phyloP scores from a whole-genome alignment of 331 rosid genomes.

The Spiraea crenata region DNA sequence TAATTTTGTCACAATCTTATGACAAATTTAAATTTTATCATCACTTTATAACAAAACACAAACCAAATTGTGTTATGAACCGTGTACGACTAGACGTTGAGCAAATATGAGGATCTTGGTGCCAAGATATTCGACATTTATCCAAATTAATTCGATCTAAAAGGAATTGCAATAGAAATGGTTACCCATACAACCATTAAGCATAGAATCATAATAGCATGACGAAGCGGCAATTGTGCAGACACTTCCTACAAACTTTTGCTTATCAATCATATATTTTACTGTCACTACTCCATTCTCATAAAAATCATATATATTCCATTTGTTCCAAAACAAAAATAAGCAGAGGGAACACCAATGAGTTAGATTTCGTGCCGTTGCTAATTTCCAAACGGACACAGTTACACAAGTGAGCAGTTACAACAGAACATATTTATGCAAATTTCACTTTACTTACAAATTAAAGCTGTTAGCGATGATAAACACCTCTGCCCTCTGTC shows the following conservation, averaged over 20 bases:
- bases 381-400: constrained; percentile 13
- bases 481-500: constrained; percentile 44
- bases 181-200: too few relatives aligned
- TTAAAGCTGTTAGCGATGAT: constrained; percentile 63
- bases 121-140: too few relatives aligned
- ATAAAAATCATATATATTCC: neutral
- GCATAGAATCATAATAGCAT: neutral
- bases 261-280: neutral
- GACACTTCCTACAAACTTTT: neutral
- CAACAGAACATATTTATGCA: constrained; percentile 20
- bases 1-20: too few relatives aligned
- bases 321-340: constrained; percentile 1
- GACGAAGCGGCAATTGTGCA: neutral
- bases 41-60: too few relatives aligned
- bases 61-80: too few relatives aligned
- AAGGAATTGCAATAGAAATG: too few relatives aligned
- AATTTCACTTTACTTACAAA: constrained; percentile 58
- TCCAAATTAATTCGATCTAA: too few relatives aligned
- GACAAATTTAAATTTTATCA: too few relatives aligned
- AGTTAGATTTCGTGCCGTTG: neutral
- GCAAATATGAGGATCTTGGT: too few relatives aligned
- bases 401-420: constrained; percentile 8
- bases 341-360: neutral
- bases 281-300: too few relatives aligned
- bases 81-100: too few relatives aligned